A percentile compares a stretch with the other conserved stretches of the same genome.
Evolutionary conservation across 352 stramenopile genomes (phyloP).

Genomic region (Phytopythium mirpurense): DNA sequence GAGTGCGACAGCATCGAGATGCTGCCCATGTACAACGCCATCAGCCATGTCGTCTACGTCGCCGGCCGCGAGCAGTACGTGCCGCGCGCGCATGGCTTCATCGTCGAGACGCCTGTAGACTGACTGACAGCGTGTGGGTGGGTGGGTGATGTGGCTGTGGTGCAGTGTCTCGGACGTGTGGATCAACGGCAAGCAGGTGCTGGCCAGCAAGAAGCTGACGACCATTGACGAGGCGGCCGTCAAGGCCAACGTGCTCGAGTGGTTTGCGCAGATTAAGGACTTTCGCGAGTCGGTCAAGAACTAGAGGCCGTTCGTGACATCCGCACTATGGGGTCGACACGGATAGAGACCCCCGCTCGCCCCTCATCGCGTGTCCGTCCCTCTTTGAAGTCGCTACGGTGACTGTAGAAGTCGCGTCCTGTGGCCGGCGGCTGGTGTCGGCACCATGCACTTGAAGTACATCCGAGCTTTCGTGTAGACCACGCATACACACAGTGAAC

Average conservation of each 20-base stretch:
- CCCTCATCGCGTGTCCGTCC: too few relatives aligned
- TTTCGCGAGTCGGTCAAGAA: slow-evolving; percentile 52
- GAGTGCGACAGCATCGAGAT: slow-evolving; percentile 79
- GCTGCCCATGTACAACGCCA: slow-evolving; percentile 85
- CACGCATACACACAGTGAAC: too few relatives aligned
- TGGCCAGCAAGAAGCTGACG: slow-evolving; percentile 61
- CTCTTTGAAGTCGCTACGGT: too few relatives aligned
- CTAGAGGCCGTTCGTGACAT: neutral
- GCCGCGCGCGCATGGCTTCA: too few relatives aligned
- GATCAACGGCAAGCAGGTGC: slow-evolving; percentile 82
- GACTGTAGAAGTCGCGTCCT: too few relatives aligned
- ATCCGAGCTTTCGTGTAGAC: too few relatives aligned
- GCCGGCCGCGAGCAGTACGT: slow-evolving; percentile 66
- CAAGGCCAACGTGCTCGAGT: slow-evolving; percentile 58
- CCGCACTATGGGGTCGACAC: too few relatives aligned
- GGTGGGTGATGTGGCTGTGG: neutral
- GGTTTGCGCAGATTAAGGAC: slow-evolving; percentile 45
- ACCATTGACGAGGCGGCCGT: slow-evolving; percentile 64
- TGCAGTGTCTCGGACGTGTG: slow-evolving; percentile 84
- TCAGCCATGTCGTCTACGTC: slow-evolving; percentile 87
- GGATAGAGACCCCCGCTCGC: too few relatives aligned
- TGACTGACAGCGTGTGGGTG: neutral
- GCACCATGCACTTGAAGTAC: too few relatives aligned
- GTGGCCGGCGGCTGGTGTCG: too few relatives aligned
- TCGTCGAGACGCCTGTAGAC: too few relatives aligned